Conservation (phyloP, 768 basidiomycete genomes). For the Serendipita sp. region DNA sequence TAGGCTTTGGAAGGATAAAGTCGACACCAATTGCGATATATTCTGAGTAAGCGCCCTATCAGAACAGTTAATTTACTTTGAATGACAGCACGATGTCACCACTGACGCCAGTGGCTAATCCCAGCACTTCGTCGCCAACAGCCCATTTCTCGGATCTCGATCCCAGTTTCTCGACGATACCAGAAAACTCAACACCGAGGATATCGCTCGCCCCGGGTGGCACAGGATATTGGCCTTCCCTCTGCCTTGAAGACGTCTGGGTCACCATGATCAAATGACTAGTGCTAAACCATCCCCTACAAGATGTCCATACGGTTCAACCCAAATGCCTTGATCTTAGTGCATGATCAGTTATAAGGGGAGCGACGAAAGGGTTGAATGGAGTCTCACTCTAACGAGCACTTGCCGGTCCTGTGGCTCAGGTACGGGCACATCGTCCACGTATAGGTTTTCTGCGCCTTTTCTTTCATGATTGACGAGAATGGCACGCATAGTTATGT, state of each 20-base stretch:
- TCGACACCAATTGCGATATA: slow-evolving; percentile 52
- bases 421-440: slow-evolving; percentile 57
- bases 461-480: slow-evolving; percentile 63
- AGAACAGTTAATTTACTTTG: not conserved
- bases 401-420: slow-evolving; percentile 40
- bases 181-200: slow-evolving; percentile 80
- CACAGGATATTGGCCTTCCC: slow-evolving; percentile 39
- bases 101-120: slow-evolving; percentile 58
- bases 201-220: slow-evolving; percentile 60
- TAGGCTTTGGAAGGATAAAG: slow-evolving; percentile 59
- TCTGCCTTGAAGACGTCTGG: slow-evolving; percentile 7
- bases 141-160: slow-evolving; percentile 35
- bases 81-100: slow-evolving; percentile 15
- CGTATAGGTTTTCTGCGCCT: slow-evolving; percentile 56
- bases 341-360: slow-evolving; percentile 2
- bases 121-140: slow-evolving; percentile 57
- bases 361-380: not conserved
- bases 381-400: slow-evolving; percentile 50
- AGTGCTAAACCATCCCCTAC: slow-evolving; percentile 42
- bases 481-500: slow-evolving; percentile 52
- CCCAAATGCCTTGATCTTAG: slow-evolving; percentile 66
- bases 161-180: slow-evolving; percentile 39
- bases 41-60: slow-evolving; percentile 84
- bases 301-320: slow-evolving; percentile 73
- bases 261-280: not conserved